phyloP scores from a whole-genome alignment of 1,139 yeast genomes.

The Waltiozyma sp. region DNA sequence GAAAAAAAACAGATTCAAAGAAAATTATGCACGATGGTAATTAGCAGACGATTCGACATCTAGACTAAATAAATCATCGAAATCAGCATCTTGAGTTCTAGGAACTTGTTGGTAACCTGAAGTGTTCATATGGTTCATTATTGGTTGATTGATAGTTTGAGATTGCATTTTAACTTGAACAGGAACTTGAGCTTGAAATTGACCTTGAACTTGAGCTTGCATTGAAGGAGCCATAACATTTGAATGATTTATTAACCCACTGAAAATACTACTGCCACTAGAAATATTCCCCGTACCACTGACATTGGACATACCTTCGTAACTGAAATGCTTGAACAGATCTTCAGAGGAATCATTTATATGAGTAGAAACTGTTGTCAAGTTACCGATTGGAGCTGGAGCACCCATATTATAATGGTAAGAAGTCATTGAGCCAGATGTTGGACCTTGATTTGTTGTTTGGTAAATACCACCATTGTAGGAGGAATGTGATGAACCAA shows the following conservation, averaged over 20 bases:
- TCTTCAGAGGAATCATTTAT: background rate
- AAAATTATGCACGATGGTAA: slow-evolving; percentile 5
- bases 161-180: too few relatives aligned
- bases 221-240: slow-evolving; percentile 9
- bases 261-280: slow-evolving; percentile 4
- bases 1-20: too few relatives aligned
- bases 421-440: background rate
- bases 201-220: too few relatives aligned
- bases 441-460: background rate
- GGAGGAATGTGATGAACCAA: too few relatives aligned
- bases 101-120: too few relatives aligned
- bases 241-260: slow-evolving; percentile 8
- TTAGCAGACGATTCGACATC: slow-evolving; percentile 18
- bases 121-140: too few relatives aligned
- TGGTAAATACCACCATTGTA: background rate
- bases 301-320: background rate
- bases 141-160: too few relatives aligned
- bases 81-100: slow-evolving; percentile 7
- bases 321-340: background rate
- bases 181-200: too few relatives aligned
- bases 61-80: slow-evolving; percentile 17
- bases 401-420: background rate
- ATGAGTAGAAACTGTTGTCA: too few relatives aligned
- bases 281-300: background rate
- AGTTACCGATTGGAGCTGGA: background rate